Percentiles rank a stretch among this genome's conserved stretches.
phyloP scores from a whole-genome alignment of 768 basidiomycete species.

The Tulasnella sp. region DNA sequence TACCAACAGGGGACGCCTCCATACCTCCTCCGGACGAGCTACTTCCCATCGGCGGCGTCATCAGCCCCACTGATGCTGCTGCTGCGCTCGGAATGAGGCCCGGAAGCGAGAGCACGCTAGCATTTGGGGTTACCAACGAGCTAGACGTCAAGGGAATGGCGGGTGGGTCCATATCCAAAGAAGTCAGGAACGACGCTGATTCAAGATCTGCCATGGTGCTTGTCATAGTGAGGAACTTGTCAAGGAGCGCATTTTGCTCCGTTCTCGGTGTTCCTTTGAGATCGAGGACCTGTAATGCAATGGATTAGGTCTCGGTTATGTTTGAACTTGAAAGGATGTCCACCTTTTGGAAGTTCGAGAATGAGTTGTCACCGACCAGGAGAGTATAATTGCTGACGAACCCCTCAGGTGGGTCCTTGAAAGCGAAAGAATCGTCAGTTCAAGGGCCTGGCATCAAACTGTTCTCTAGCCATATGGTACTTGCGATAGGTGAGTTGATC shows the following conservation, averaged over 20 bases:
- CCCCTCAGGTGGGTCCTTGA: constrained; percentile 79
- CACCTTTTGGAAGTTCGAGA: constrained; percentile 97
- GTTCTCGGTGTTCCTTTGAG: constrained; percentile 82
- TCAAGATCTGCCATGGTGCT: constrained; percentile 85
- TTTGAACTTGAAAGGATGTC: background rate
- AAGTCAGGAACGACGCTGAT: constrained; percentile 83
- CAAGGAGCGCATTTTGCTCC: constrained; percentile 82
- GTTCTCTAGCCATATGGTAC: constrained; percentile 23
- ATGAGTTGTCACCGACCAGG: constrained; percentile 87
- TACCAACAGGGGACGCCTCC: constrained; percentile 28
- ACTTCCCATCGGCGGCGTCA: constrained; percentile 51
- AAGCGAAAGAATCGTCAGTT: background rate
- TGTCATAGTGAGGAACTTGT: constrained; percentile 84
- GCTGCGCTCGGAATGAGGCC: constrained; percentile 56
- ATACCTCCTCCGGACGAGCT: constrained; percentile 22
- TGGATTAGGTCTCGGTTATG: background rate
- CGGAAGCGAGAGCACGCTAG: constrained; percentile 29
- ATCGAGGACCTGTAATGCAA: constrained; percentile 63
- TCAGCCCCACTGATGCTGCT: constrained; percentile 32
- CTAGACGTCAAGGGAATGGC: constrained; percentile 36
- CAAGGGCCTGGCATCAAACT: background rate
- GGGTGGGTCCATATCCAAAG: constrained; percentile 91
- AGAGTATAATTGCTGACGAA: constrained; percentile 95
- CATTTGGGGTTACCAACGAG: constrained; percentile 25
- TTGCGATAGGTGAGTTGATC: constrained; percentile 81